Evolutionary conservation across 2,329 filamentous ascomycete species (phyloP).

Genomic region (Domatiomyces globalis): DNA sequence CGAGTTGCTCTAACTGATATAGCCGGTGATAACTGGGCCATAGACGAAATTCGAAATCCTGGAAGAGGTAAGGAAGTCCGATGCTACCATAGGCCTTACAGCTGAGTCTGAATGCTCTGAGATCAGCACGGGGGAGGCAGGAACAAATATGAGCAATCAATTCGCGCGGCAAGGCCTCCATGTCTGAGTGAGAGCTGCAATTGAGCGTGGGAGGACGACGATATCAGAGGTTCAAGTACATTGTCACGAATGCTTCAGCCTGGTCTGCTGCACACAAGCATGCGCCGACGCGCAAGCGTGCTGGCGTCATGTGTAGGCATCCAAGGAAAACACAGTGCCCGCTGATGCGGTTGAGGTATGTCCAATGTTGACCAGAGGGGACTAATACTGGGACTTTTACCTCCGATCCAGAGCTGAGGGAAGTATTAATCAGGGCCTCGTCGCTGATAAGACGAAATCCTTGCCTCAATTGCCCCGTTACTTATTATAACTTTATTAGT

Average conservation of each 20-base stretch:
- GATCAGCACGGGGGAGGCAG: constrained; percentile 7
- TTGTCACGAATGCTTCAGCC: too few species aligned
- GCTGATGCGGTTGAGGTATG: too few species aligned
- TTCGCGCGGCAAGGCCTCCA: constrained; percentile 11
- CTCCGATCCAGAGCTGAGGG: too few species aligned
- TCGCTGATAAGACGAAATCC: too few species aligned
- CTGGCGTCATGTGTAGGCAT: not conserved
- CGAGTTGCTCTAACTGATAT: constrained; percentile 7
- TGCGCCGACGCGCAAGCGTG: not conserved
- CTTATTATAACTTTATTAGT: too few species aligned
- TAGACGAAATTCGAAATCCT: constrained; percentile 13
- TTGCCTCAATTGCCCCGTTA: too few species aligned
- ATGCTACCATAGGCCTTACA: constrained; percentile 8
- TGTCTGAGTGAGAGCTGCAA: not conserved
- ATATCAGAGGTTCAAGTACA: not conserved
- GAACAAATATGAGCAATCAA: constrained; percentile 7
- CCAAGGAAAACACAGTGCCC: too few species aligned
- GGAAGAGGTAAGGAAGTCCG: constrained; percentile 9
- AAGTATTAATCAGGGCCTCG: too few species aligned
- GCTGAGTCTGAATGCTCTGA: constrained; percentile 8
- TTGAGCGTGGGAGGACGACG: not conserved
- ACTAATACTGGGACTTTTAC: too few species aligned
- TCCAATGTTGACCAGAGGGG: too few species aligned
- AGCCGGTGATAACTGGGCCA: constrained; percentile 8
- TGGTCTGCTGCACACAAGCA: too few species aligned